A percentile compares a stretch with the other conserved stretches of the same genome.
Evolutionary conservation across 306 rosid genomes (phyloP).

Genomic region (Castanospermum australe): DNA sequence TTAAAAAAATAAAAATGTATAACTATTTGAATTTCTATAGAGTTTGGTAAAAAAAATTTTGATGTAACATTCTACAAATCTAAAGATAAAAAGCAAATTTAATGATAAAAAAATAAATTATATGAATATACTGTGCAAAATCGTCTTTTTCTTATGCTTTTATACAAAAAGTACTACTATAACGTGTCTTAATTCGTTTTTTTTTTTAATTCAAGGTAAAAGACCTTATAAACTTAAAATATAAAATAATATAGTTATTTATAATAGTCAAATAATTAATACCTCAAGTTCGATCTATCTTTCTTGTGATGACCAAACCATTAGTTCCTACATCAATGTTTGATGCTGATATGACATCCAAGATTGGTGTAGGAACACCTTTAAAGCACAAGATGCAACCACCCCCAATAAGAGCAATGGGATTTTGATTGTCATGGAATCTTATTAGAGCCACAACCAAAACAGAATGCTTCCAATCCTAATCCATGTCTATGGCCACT

Average conservation of each 20-base stretch:
- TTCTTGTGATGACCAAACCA: too few relatives aligned
- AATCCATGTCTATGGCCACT: too few relatives aligned
- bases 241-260: neutral
- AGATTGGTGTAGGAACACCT: too few relatives aligned
- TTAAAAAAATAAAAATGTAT: neutral
- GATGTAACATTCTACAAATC: neutral
- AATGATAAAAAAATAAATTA: neutral
- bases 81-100: neutral
- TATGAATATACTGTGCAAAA: neutral
- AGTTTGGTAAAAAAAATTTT: neutral
- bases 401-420: too few relatives aligned
- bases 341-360: too few relatives aligned
- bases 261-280: neutral
- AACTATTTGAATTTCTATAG: neutral
- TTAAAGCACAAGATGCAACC: too few relatives aligned
- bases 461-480: too few relatives aligned
- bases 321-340: too few relatives aligned
- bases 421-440: too few relatives aligned
- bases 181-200: neutral
- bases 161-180: neutral
- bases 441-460: too few relatives aligned
- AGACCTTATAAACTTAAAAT: neutral
- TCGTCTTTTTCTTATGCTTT: neutral
- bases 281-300: too few relatives aligned
- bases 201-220: neutral